Base-by-base conservation (phyloP, 1,139 yeast genomes). In the Yamadazyma dendronema region DNA sequence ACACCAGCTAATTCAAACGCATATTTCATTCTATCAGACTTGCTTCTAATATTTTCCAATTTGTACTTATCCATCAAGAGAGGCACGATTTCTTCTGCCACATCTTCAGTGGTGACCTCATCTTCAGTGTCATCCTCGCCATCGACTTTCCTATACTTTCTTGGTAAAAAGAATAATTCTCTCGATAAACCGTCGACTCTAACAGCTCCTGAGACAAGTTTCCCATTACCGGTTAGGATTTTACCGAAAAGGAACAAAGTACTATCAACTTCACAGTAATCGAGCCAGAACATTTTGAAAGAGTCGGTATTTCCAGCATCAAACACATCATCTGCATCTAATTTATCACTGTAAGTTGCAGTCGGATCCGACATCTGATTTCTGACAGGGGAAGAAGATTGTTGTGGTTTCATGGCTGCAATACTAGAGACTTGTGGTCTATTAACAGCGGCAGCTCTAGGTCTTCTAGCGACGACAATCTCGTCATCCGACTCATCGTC, bases 201-300 rank as follows among this genome's bases (percentile, higher is more conserved):
- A 12, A 90, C 79, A 63, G 88, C 81, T 14, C 87, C 88, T 2
- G 96, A 85, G 3, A 82, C 85, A 27, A 74, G 59, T 12, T 70
- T 67, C 1, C 78, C 81, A 37, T 81, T 80, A 21, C 70, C 67
- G 4, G 89, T 72, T 43, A 71, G 65, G 8, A 83, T 72, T 54
- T 89, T 89, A 36, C 99, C 99, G 56, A 85, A 92, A n/a, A 92
- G 67, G 13, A 88, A 63, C 30, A 94, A 62, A 0, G 81, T 64
- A 46, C 75, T 74, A 40, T 83, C 88, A 15, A 84, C 77, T 55
- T 92, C 97, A 31, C 85, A 74, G 57, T 81, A 89, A 57, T 94
- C 99, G 28, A 85, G 65, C 97, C 97, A 94, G 56, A 76, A 92
- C 81, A 92, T 81, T 50, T 78, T 76, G 54, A 89, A 72, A 3